These are phyloP conservation scores for Cryptococcus floricola DNA, from an alignment of 1,284 basidiomycete genomes.

Conservation along the genomic window DNA sequence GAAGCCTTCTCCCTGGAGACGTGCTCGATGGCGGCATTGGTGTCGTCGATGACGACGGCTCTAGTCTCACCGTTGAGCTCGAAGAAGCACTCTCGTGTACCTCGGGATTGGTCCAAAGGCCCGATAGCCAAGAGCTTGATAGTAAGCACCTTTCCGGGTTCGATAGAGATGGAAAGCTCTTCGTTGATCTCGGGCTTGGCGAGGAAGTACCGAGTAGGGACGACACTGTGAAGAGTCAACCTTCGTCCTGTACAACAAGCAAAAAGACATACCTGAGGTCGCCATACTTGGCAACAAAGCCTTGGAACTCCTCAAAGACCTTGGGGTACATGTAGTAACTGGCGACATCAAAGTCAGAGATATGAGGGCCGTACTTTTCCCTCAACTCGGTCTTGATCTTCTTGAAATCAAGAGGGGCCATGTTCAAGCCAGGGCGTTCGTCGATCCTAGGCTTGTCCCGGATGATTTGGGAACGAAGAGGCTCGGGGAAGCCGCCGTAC, in stretches of 20 bases:
- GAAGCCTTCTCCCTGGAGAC: slow-evolving; percentile 91
- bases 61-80: slow-evolving; percentile 97
- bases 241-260: background rate
- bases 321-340: slow-evolving; percentile 71
- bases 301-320: slow-evolving; percentile 97
- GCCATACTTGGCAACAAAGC: slow-evolving; percentile 90
- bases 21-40: slow-evolving; percentile 91
- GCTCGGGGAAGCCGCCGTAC: slow-evolving; percentile 97
- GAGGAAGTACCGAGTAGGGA: slow-evolving; percentile 97
- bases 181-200: slow-evolving; percentile 86
- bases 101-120: slow-evolving; percentile 82
- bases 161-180: slow-evolving; percentile 95
- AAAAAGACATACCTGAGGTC: slow-evolving; percentile 69
- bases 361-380: slow-evolving; percentile 90
- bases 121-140: slow-evolving; percentile 94
- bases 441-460: slow-evolving; percentile 92
- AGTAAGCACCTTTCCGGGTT: slow-evolving; percentile 95
- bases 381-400: slow-evolving; percentile 90
- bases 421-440: slow-evolving; percentile 79
- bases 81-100: slow-evolving; percentile 93
- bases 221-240: slow-evolving; percentile 57
- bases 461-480: slow-evolving; percentile 84
- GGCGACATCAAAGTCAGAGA: slow-evolving; percentile 87
- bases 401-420: slow-evolving; percentile 90
- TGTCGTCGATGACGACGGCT: slow-evolving; percentile 90